phyloP scores from a whole-genome alignment of 106 monocot species.

The Gastrodia elata region DNA sequence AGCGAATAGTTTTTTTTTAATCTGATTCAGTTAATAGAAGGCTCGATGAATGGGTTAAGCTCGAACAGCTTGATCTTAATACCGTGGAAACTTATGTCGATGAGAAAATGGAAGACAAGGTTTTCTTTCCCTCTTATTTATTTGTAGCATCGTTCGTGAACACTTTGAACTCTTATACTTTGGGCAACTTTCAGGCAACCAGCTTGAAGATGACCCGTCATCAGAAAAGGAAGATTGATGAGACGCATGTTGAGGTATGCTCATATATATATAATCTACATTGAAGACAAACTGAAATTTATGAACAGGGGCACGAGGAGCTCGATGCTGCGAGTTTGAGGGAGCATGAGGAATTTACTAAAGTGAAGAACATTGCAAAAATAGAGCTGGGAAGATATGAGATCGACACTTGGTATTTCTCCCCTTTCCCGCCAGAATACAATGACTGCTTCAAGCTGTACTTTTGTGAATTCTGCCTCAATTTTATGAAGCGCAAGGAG shows the following conservation, averaged over 20 bases:
- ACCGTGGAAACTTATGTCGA: conserved; percentile 84
- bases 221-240: conserved; percentile 94
- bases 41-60: conserved; percentile 97
- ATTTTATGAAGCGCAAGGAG: conserved; percentile 98
- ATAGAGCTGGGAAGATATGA: conserved; percentile 99
- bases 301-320: conserved; percentile 74
- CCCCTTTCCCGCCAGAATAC: conserved; percentile 90
- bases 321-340: conserved; percentile 93
- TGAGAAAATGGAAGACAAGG: conserved; percentile 96
- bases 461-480: conserved; percentile 98
- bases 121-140: conserved; percentile 3
- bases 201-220: conserved; percentile 98
- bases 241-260: conserved; percentile 93
- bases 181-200: conserved; percentile 45
- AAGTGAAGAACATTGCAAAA: conserved; percentile 95
- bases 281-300: conserved; percentile 10
- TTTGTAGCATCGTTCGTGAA: not conserved
- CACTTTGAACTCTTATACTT: not conserved
- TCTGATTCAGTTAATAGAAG: conserved; percentile 76
- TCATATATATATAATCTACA: too few species aligned
- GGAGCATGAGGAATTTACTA: conserved; percentile 96
- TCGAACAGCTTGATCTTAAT: conserved; percentile 93
- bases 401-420: conserved; percentile 97
- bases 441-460: conserved; percentile 77
- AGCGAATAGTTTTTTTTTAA: not conserved